Evolutionary conservation across 2,329 filamentous ascomycete genomes (phyloP).

Genomic region (Aspergillus ruber): DNA sequence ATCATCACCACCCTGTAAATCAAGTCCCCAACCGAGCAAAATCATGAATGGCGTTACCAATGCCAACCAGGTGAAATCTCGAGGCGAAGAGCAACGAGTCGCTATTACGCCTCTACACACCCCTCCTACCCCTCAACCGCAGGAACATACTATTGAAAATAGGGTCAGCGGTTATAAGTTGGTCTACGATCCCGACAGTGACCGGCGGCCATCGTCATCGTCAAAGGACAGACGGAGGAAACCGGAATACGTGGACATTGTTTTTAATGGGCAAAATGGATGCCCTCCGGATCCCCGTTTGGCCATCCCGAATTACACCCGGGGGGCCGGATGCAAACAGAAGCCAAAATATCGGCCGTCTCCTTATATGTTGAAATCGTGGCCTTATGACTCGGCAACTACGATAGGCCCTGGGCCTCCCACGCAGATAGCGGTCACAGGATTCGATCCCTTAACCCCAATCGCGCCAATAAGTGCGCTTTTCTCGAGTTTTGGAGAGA

Average conservation of each 20-base stretch:
- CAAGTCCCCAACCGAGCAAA: slow-evolving; percentile 47
- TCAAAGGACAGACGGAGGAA: slow-evolving; percentile 50
- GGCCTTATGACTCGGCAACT: slow-evolving; percentile 71
- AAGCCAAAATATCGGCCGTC: slow-evolving; percentile 64
- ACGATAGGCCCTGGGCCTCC: slow-evolving; percentile 86
- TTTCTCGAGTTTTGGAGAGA: slow-evolving; percentile 53
- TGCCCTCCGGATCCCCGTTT: slow-evolving; percentile 77
- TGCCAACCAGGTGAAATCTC: slow-evolving; percentile 22
- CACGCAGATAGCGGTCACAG: slow-evolving; percentile 84
- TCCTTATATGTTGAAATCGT: slow-evolving; percentile 74
- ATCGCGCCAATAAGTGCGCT: slow-evolving; percentile 46
- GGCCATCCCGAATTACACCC: slow-evolving; percentile 56
- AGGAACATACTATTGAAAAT: slow-evolving; percentile 46
- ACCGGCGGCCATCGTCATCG: slow-evolving; percentile 47
- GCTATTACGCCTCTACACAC: slow-evolving; percentile 38
- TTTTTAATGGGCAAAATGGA: slow-evolving; percentile 50
- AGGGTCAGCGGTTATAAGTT: slow-evolving; percentile 53
- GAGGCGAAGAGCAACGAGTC: slow-evolving; percentile 21
- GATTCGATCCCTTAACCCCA: slow-evolving; percentile 85
- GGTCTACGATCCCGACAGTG: slow-evolving; percentile 58
- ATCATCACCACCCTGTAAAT: slow-evolving; percentile 56
- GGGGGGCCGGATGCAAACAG: slow-evolving; percentile 59
- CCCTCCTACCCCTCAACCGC: slow-evolving; percentile 41
- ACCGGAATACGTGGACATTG: slow-evolving; percentile 48
- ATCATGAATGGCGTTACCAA: slow-evolving; percentile 25